Evolutionary conservation across 352 stramenopile species (phyloP).

Genomic region (Globisporangium mamillatum): DNA sequence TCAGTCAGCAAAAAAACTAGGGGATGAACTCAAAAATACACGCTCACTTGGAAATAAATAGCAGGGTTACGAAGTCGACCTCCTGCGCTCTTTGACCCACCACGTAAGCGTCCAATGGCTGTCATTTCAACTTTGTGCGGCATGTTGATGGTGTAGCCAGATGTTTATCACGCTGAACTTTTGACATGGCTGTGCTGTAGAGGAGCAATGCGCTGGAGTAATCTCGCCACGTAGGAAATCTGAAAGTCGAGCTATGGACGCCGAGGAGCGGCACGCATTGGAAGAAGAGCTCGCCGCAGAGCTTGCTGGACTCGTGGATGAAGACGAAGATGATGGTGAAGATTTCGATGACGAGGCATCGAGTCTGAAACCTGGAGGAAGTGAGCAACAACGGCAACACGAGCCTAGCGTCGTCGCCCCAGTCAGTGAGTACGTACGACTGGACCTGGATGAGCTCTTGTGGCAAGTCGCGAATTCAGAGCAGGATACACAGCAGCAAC

Average conservation of each 20-base stretch:
- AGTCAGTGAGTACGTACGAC: constrained; percentile 23
- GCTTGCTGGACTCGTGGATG: constrained; percentile 25
- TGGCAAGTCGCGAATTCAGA: not conserved
- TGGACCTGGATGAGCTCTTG: constrained; percentile 35
- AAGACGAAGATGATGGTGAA: not conserved
- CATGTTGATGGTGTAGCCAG: not conserved
- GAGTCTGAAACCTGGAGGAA: not conserved
- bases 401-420: too few species aligned
- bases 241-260: constrained; percentile 21
- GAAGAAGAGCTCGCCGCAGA: constrained; percentile 42
- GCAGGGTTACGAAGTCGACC: not conserved
- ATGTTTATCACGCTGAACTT: not conserved
- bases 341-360: not conserved
- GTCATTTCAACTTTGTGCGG: not conserved
- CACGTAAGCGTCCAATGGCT: not conserved
- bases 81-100: not conserved
- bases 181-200: not conserved
- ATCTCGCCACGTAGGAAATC: too few species aligned
- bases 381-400: not conserved
- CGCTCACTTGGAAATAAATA: constrained; percentile 10
- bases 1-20: not conserved
- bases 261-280: constrained; percentile 42
- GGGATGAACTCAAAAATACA: constrained; percentile 6
- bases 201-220: not conserved
- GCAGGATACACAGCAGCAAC: not conserved